These are phyloP conservation scores for Lupinus albus DNA, from an alignment of 306 rosid genomes.

Conservation along the genomic window DNA sequence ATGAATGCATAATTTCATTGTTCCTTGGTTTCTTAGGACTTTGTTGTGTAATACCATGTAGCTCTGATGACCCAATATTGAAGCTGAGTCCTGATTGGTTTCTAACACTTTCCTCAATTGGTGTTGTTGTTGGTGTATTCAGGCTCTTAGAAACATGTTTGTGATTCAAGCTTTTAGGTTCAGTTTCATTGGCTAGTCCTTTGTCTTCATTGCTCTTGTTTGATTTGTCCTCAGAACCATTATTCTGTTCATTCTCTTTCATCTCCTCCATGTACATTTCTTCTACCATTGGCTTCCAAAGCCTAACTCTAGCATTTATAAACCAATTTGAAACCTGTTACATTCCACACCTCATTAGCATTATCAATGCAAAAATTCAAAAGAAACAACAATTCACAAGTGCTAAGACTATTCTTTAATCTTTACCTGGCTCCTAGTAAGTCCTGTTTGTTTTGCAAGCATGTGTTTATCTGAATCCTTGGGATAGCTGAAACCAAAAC, in stretches of 20 bases:
- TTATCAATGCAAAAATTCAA: not conserved
- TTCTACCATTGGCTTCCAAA: slow-evolving; percentile 99
- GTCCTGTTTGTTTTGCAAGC: slow-evolving; percentile 98
- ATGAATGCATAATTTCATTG: slow-evolving; percentile 58
- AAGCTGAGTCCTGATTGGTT: slow-evolving; percentile 78
- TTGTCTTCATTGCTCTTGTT: slow-evolving; percentile 69
- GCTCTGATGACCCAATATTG: slow-evolving; percentile 75
- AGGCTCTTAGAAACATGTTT: slow-evolving; percentile 55
- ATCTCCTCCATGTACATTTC: slow-evolving; percentile 92
- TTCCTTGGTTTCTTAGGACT: slow-evolving; percentile 87
- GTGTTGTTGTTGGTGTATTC: slow-evolving; percentile 53
- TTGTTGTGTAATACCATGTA: slow-evolving; percentile 78
- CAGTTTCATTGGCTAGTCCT: slow-evolving; percentile 46
- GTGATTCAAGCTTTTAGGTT: slow-evolving; percentile 53
- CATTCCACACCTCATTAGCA: slow-evolving; percentile 8
- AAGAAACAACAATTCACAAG: not conserved
- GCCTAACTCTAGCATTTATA: slow-evolving; percentile 95
- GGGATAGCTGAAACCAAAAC: slow-evolving; percentile 72
- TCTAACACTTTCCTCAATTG: slow-evolving; percentile 54
- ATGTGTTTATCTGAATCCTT: slow-evolving; percentile 94
- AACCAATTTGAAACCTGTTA: slow-evolving; percentile 97
- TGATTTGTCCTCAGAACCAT: slow-evolving; percentile 62
- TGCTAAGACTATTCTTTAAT: not conserved
- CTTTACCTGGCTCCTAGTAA: slow-evolving; percentile 90
- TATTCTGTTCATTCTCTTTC: slow-evolving; percentile 83